A percentile compares a stretch with the other conserved stretches of the same genome.
Evolutionary conservation across 1,284 basidiomycete species (phyloP).

Genomic region (Coriolopsis trogii): DNA sequence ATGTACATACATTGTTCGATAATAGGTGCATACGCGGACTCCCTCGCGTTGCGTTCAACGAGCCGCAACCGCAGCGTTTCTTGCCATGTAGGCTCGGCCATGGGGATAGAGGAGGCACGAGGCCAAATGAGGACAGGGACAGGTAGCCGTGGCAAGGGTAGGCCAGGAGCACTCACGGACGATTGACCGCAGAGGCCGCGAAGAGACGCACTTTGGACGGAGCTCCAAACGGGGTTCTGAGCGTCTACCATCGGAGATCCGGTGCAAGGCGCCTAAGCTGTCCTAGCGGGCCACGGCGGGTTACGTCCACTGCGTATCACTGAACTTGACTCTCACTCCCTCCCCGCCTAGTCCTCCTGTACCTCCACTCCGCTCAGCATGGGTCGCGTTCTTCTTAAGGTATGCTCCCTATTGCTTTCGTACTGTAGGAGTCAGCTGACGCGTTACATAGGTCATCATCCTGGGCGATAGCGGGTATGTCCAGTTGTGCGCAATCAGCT

Average conservation of each 20-base stretch:
- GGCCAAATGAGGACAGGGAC: constrained; percentile 23
- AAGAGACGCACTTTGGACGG: constrained; percentile 23
- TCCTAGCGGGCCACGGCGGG: constrained; percentile 17
- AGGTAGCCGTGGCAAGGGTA: constrained; percentile 20
- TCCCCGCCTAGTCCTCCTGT: constrained; percentile 15
- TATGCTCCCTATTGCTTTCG: constrained; percentile 36
- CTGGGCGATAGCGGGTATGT: constrained; percentile 96
- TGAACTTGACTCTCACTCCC: constrained; percentile 19
- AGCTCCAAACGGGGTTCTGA: constrained; percentile 18
- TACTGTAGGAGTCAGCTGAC: constrained; percentile 12
- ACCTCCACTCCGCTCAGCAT: constrained; percentile 41
- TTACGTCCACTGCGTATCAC: constrained; percentile 23
- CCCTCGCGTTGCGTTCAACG: constrained; percentile 74
- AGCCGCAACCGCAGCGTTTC: constrained; percentile 77
- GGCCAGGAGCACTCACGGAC: background rate
- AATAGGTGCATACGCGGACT: constrained; percentile 77
- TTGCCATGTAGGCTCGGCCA: constrained; percentile 84
- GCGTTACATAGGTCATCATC: constrained; percentile 83
- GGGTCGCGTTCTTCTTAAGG: constrained; percentile 96
- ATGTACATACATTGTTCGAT: constrained; percentile 83
- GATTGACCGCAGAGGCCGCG: constrained; percentile 7
- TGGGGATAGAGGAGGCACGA: constrained; percentile 32
- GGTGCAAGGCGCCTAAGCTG: constrained; percentile 20
- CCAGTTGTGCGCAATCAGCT: too few relatives aligned
- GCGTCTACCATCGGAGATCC: constrained; percentile 25